Conservation (phyloP, 495 filamentous ascomycete species). For the Neurospora sp. region DNA sequence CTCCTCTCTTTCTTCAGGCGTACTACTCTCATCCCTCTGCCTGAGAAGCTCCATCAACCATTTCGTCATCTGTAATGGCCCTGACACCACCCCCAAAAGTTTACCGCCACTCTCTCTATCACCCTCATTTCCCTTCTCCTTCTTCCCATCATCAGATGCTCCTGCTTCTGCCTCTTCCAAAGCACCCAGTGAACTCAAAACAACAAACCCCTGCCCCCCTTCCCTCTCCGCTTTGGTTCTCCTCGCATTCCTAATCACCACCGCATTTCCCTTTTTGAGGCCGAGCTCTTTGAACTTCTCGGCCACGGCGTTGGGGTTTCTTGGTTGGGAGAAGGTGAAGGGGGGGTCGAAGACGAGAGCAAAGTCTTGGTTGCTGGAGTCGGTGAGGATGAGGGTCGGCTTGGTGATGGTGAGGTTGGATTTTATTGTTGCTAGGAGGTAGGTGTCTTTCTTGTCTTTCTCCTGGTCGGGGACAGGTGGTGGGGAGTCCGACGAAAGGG, state of each 20-base stretch:
- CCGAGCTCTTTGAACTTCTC: conserved; percentile 15
- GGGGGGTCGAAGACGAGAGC: conserved; percentile 29
- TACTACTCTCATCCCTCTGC: conserved; percentile 2
- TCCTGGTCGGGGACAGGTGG: not conserved
- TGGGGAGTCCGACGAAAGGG: not conserved
- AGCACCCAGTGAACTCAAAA: conserved; percentile 12
- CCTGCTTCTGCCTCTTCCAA: conserved; percentile 11
- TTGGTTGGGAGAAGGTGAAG: conserved; percentile 15
- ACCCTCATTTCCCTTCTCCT: conserved; percentile 24
- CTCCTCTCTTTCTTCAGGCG: conserved; percentile 4
- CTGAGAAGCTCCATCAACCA: conserved; percentile 17
- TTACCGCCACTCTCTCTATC: conserved; percentile 11
- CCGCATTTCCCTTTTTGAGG: conserved; percentile 22
- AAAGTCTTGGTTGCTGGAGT: conserved; percentile 21
- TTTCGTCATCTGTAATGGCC: conserved; percentile 19
- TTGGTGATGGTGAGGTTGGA: conserved; percentile 40
- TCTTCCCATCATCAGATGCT: conserved; percentile 10
- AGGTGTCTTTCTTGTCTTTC: conserved; percentile 16
- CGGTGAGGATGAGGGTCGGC: conserved; percentile 31
- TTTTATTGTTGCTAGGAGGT: conserved; percentile 32
- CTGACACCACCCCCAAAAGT: conserved; percentile 22
- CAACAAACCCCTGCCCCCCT: conserved; percentile 26
- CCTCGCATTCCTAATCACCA: conserved; percentile 22
- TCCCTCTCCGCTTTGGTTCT: conserved; percentile 21
- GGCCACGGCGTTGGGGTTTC: not conserved